Base-by-base conservation (phyloP, 352 stramenopile species). In the Globisporangium barbulae region DNA sequence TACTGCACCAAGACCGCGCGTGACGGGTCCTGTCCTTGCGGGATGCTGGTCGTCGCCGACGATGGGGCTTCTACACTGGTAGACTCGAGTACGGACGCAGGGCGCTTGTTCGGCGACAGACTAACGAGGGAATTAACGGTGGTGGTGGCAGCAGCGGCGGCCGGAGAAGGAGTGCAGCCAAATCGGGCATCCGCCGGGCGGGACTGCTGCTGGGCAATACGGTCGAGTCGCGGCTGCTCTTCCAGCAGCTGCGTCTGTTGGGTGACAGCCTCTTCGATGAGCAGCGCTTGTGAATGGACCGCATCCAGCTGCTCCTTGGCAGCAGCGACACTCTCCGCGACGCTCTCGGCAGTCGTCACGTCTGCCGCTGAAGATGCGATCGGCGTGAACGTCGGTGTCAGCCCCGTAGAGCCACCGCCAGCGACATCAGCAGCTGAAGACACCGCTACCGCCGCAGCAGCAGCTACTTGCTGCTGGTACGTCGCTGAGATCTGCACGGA, bases 1-100 rank as follows among this genome's bases (percentile, higher is more conserved):
- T 88, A 85, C 60, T 85, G 73, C 57, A 85, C 68, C 37, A 86
- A 50, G 50, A 84, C 55, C 42, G 66, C 67, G 53, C 60, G 74
- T n/a, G 78, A 72, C 41, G 67, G 67, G n/a, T 82, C 74, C 28
- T 60, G 55, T 33, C 35, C n/a, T 33, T 25, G 22, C 54, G 30
- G 25, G 4, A 13, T 37, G 3, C 50, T 56, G 6, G 53, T 12
- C 17, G 19, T 33, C n/a, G 45, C 3, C n/a, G 21, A 0, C 45
- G 41, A 44, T 47, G 44, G 13, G 5, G 22, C 39, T 31, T 45
- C 37, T 30, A 10, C 5, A 17, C 41, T 63, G 8, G 67, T 56
- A 12, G 53, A 25, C 44, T 81, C 73, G 33, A 81, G 61, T 17
- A 49, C 65, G 1, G 70, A 65, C 30, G 63, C 66, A 17, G 67